Base-by-base conservation (phyloP, 805 yeast species). In the Cyberlindnera petersonii region DNA sequence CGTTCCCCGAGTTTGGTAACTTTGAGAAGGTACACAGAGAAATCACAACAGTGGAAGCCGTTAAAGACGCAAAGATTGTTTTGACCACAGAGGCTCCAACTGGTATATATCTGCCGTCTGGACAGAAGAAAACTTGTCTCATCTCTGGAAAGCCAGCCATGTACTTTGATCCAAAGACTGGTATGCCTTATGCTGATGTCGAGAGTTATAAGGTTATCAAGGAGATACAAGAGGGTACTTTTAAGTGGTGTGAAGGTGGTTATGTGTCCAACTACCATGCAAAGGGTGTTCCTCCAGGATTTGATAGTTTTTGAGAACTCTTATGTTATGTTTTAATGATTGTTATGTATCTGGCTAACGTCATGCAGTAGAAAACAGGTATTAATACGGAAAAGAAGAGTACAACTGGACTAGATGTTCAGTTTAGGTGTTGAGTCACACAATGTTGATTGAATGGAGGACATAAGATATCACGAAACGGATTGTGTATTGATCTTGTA, bases 221-320 rank as follows among this genome's bases (percentile, higher is more conserved):
- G 41, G 75, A 72, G 18, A 58, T 74, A 14, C 79, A 79, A 48
- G 75, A 74, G 26, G 74, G 78, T n/a, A 72, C 69, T 15, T 64
- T 62, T 9, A 66, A 68, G 54, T 70, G 86, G 86, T 49, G 63
- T 43, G 74, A 73, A 20, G 69, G 61, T 33, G 68, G 68, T 21
- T 61, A 64, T 35, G 76, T 76, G 34, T 79, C 73, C 3, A 67
- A 56, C 54, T 80, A 60, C 68, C 87, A 79, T 48, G 96, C 96
- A 0, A 74, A 74, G 44, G 96, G 95, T 7, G 96, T 87, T 10
- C 96, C 96, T 2, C 83, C 81, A 37, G 94, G 94, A 7, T 88
- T 88, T 60, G 35, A 32, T 23, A 9, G 6, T 14, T 32, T 76
- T 65, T 41, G 24, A 42, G n/a, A n/a, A n/a, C n/a, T n/a, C n/a